Conservation (phyloP, 495 filamentous ascomycete species). For the Sporormia fimetaria region DNA sequence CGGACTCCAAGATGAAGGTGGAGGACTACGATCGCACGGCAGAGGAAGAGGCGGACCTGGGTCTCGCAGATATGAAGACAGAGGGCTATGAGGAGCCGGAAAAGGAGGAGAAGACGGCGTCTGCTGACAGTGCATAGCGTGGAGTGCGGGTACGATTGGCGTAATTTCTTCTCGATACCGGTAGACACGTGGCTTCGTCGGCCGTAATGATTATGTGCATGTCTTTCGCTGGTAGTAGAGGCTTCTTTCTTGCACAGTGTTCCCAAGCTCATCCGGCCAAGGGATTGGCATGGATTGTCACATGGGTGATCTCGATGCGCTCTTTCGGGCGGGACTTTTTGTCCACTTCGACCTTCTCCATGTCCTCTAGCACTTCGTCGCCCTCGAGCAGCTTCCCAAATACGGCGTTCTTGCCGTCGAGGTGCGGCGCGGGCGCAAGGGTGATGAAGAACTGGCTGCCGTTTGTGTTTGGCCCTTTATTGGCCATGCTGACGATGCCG, state of each 20-base stretch:
- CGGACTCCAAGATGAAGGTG: constrained; percentile 65
- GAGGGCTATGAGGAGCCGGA: constrained; percentile 65
- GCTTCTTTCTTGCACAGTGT: neutral
- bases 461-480: constrained; percentile 69
- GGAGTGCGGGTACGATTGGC: constrained; percentile 7
- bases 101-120: constrained; percentile 11
- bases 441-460: constrained; percentile 91
- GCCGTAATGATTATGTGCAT: constrained; percentile 3
- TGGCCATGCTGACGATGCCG: constrained; percentile 91
- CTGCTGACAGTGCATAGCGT: too few species aligned
- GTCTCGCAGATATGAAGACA: constrained; percentile 81
- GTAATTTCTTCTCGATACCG: neutral
- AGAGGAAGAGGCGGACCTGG: constrained; percentile 85
- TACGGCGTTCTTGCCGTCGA: constrained; percentile 89
- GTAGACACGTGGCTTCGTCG: constrained; percentile 22
- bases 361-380: constrained; percentile 52
- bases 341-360: constrained; percentile 72
- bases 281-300: constrained; percentile 92
- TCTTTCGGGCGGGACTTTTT: constrained; percentile 79
- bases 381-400: constrained; percentile 78
- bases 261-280: constrained; percentile 44
- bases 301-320: constrained; percentile 52
- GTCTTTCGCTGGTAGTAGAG: neutral
- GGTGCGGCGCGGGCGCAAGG: constrained; percentile 75
- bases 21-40: constrained; percentile 82